A percentile compares a stretch with the other conserved stretches of the same genome.
These are phyloP conservation scores for Primulina eburnea DNA, from an alignment of 257 asterid species.

Conservation along the genomic window DNA sequence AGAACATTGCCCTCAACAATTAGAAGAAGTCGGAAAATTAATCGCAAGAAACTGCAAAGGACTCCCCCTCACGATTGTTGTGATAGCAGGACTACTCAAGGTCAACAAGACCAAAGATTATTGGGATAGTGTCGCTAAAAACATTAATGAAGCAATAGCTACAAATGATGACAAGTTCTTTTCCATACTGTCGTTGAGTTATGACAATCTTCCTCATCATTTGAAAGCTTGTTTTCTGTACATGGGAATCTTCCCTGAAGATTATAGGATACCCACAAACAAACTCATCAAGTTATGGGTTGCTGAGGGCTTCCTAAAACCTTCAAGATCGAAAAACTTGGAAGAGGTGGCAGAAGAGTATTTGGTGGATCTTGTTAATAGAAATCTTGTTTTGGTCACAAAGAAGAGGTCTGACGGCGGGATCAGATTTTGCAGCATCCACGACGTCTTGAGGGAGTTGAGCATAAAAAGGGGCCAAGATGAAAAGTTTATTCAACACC, in stretches of 20 bases:
- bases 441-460: background rate
- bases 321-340: background rate
- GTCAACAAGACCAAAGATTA: background rate
- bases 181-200: slow-evolving; percentile 1
- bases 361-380: background rate
- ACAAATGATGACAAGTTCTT: background rate
- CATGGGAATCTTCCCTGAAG: background rate
- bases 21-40: background rate
- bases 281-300: slow-evolving; percentile 2
- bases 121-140: background rate
- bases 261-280: background rate
- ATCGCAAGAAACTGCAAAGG: slow-evolving; percentile 4
- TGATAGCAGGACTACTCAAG: background rate
- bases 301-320: slow-evolving; percentile 8
- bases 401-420: background rate
- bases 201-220: slow-evolving; percentile 6
- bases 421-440: background rate
- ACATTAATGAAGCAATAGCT: background rate
- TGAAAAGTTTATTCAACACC: slow-evolving; percentile 5
- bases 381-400: background rate
- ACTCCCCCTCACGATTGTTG: background rate
- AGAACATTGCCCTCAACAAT: background rate
- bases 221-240: slow-evolving; percentile 17
- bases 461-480: background rate
- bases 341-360: slow-evolving; percentile 7